A percentile compares a stretch with the other conserved stretches of the same genome.
Evolutionary conservation across 2,329 filamentous ascomycete genomes (phyloP).

Genomic region (Sordariomycetes sp.): DNA sequence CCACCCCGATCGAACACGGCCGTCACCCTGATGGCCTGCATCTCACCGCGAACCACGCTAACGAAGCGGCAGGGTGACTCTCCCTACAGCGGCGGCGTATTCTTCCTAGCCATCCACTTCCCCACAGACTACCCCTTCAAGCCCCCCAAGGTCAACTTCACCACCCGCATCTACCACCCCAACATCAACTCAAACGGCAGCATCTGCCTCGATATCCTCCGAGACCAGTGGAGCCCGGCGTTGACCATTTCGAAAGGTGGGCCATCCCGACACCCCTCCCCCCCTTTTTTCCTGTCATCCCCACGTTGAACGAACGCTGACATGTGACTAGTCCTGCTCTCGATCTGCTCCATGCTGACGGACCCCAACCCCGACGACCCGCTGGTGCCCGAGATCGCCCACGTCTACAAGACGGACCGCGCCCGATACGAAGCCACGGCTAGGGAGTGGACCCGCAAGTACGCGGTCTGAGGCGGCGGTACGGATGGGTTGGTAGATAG

Average conservation of each 20-base stretch:
- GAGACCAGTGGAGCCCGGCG: constrained; percentile 98
- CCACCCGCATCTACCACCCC: constrained; percentile 97
- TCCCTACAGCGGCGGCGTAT: constrained; percentile 95
- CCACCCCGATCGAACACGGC: background rate
- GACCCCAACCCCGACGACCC: constrained; percentile 99
- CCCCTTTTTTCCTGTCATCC: too few species aligned
- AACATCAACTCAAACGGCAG: constrained; percentile 99
- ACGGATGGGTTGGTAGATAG: background rate
- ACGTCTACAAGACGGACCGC: constrained; percentile 99
- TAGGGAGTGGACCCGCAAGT: constrained; percentile 97
- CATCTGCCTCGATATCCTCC: constrained; percentile 95
- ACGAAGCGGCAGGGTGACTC: constrained; percentile 59
- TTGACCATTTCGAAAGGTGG: constrained; percentile 97
- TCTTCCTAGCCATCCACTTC: constrained; percentile 98
- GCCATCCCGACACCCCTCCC: constrained; percentile 8
- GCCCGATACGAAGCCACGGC: constrained; percentile 92
- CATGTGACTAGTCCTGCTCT: constrained; percentile 61
- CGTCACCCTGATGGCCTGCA: background rate
- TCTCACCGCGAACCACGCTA: background rate
- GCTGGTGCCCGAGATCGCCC: constrained; percentile 95
- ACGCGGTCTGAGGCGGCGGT: constrained; percentile 62
- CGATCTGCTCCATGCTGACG: constrained; percentile 99
- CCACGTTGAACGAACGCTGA: too few species aligned
- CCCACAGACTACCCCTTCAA: constrained; percentile 99
- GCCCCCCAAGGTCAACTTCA: constrained; percentile 99